Evolutionary conservation across 2,329 filamentous ascomycete species (phyloP).

Genomic region (Calonectria crousiana): DNA sequence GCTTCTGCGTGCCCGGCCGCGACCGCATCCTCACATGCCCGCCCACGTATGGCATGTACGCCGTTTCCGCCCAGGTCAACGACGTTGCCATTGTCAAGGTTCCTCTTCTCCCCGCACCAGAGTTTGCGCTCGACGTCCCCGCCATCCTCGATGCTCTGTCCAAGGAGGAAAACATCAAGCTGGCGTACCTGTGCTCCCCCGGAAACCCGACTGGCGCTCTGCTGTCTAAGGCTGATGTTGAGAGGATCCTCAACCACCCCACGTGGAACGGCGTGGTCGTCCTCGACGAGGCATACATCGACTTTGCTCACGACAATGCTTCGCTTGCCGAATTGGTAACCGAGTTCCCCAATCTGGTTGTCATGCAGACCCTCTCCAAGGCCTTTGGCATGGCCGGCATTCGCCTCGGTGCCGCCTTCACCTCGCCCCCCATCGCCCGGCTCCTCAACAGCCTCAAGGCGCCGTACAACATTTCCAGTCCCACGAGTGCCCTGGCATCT

Average conservation of each 20-base stretch:
- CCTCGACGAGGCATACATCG: conserved; percentile 95
- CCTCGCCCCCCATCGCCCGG: conserved; percentile 77
- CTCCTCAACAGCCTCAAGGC: conserved; percentile 95
- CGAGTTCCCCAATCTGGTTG: conserved; percentile 94
- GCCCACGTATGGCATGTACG: conserved; percentile 99
- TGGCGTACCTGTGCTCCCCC: conserved; percentile 93
- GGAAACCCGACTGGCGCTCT: conserved; percentile 92
- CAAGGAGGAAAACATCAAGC: conserved; percentile 75
- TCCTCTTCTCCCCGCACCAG: conserved; percentile 79
- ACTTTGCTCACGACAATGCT: conserved; percentile 83
- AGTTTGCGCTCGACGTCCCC: conserved; percentile 79
- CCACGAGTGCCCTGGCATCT: conserved; percentile 84
- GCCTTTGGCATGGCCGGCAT: conserved; percentile 97
- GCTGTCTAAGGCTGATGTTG: conserved; percentile 81
- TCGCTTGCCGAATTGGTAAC: conserved; percentile 92
- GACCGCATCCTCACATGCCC: conserved; percentile 96
- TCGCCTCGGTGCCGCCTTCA: conserved; percentile 87
- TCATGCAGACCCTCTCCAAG: conserved; percentile 99
- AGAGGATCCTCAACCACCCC: conserved; percentile 81
- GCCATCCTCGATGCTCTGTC: conserved; percentile 76
- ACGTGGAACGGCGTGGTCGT: conserved; percentile 96
- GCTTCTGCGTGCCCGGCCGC: conserved; percentile 88
- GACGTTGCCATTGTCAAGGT: conserved; percentile 89
- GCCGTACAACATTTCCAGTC: conserved; percentile 94
- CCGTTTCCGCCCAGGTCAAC: conserved; percentile 93